Evolutionary conservation across 768 basidiomycete genomes (phyloP).

Genomic region (Psilocybe tampanensis): DNA sequence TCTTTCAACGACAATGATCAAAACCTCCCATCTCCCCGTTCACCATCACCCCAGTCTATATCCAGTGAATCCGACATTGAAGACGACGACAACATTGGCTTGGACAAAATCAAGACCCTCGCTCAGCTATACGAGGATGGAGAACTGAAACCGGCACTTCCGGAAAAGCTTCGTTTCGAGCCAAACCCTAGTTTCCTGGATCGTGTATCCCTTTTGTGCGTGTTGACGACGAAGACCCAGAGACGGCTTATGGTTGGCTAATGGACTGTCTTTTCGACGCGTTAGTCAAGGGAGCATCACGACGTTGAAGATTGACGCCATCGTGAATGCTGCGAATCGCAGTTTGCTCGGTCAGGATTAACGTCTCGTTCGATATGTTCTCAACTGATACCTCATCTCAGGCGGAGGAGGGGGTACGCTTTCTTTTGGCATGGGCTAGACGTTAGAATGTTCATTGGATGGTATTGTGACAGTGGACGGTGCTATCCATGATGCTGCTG

Average conservation of each 20-base stretch:
- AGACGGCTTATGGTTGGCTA: neutral
- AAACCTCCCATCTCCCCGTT: conserved; percentile 7
- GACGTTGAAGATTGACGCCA: conserved; percentile 63
- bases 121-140: conserved; percentile 50
- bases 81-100: conserved; percentile 14
- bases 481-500: conserved; percentile 79
- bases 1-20: too few species aligned
- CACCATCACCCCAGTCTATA: conserved; percentile 3
- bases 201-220: conserved; percentile 72
- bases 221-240: conserved; percentile 13
- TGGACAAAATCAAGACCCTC: conserved; percentile 60
- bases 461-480: conserved; percentile 62
- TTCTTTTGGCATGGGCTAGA: neutral
- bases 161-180: conserved; percentile 36
- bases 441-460: neutral
- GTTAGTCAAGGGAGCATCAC: conserved; percentile 82
- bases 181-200: conserved; percentile 44
- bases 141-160: conserved; percentile 35
- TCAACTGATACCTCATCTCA: conserved; percentile 25
- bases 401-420: conserved; percentile 77
- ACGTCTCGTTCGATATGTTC: neutral
- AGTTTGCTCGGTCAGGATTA: conserved; percentile 61
- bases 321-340: conserved; percentile 84
- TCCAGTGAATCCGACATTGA: conserved; percentile 18
- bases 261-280: neutral